These are phyloP conservation scores for Penicillium sp. DNA, from an alignment of 2,329 filamentous ascomycete species.

Conservation along the genomic window DNA sequence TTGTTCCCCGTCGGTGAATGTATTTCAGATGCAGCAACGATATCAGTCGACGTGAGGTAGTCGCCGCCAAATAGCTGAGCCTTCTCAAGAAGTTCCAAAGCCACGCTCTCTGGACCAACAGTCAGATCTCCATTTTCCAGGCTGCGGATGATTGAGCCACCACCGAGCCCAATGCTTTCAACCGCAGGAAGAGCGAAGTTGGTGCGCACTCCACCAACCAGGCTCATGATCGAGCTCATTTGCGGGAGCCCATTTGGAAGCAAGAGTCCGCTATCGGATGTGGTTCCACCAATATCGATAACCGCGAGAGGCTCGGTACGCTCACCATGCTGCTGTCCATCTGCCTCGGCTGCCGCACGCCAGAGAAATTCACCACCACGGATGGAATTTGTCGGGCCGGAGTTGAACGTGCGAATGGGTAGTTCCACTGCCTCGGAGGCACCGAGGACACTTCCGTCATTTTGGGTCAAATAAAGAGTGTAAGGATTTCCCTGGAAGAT, in stretches of 20 bases:
- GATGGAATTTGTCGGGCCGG: not conserved
- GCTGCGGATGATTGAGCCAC: not conserved
- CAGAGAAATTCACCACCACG: not conserved
- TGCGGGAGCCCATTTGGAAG: not conserved
- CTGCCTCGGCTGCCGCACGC: not conserved
- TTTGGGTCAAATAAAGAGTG: not conserved
- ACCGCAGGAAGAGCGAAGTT: not conserved
- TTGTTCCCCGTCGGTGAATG: not conserved
- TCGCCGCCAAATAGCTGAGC: not conserved
- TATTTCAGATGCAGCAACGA: not conserved
- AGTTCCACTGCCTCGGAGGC: not conserved
- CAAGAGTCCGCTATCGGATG: not conserved
- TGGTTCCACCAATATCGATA: not conserved
- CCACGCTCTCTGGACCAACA: not conserved
- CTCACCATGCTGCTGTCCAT: not conserved
- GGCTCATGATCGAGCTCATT: not conserved
- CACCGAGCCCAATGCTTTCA: not conserved
- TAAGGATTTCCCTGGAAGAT: not conserved
- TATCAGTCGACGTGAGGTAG: not conserved
- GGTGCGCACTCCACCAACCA: not conserved
- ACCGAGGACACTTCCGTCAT: not conserved
- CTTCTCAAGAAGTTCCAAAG: not conserved
- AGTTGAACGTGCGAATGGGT: not conserved
- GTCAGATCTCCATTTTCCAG: not conserved
- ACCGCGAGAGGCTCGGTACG: not conserved